Base-by-base conservation (phyloP, 208 protist species). In the Angomonas desouzai region DNA sequence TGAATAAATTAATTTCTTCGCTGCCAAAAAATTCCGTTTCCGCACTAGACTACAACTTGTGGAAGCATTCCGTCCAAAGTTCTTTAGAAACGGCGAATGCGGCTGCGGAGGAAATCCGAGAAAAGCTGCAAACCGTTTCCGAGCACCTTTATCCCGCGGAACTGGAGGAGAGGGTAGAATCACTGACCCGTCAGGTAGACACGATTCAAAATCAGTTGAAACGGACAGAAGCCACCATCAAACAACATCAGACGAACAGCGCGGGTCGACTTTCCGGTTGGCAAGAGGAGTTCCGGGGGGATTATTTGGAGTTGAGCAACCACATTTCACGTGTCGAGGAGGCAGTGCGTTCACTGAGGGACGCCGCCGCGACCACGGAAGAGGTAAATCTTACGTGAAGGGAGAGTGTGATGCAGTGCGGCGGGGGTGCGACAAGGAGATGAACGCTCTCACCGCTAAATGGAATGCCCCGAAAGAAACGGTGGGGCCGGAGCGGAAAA, bases 371-470 rank as follows among this genome's bases (percentile, higher is more conserved):
- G 36, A 40, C 36, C 25, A 40, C 11, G 18, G 62, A 66, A 11
- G 32, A 57, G n/a, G 1, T 66, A 23, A 25, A 20, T 59, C 11
- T 11, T 16, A 34, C 7, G 49, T 49, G 23, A 28, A 32, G 3
- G 34, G 58, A 40, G 32, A 40, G 2, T 34, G 51, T 1, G 53
- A 40, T 29, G 28, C 49, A 18, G 18, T 23, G 18, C 63, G 38
- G 2, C 49, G 63, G 13, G 63, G 40, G 28, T 68, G 63, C 29
- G 23, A 68, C 20, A 34, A 27, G 28, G 36, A 40, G 27, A 27
- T 33, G 27, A 40, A 40, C 6, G 13, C 6, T 18, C 36, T 40
- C 6, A 13, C 36, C 13, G 36, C 36, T 18, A 13, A 40, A 40
- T 13, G 6, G 13, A 13, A 40, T 18, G 36, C 36, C 13, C 36